Evolutionary conservation across 768 basidiomycete genomes (phyloP).

Genomic region (Pleurotus sapidus): DNA sequence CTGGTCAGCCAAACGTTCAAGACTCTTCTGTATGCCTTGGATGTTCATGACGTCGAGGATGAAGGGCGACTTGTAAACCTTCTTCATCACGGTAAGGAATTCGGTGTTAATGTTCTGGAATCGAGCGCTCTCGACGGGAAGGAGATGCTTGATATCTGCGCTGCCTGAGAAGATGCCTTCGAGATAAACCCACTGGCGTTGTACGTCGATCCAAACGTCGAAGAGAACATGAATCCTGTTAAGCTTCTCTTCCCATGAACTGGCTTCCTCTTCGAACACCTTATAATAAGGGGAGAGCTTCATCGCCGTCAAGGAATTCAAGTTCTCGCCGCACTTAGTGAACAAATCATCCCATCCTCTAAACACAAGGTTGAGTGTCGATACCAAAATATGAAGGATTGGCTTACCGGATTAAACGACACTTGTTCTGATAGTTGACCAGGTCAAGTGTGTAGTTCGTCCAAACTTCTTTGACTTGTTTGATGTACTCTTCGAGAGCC

Average conservation of each 20-base stretch:
- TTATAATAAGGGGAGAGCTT: slow-evolving; percentile 98
- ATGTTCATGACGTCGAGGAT: slow-evolving; percentile 97
- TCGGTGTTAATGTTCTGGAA: slow-evolving; percentile 99
- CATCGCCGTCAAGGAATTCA: slow-evolving; percentile 96
- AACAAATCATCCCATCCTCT: slow-evolving; percentile 98
- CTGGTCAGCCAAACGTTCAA: slow-evolving; percentile 94
- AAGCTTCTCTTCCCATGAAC: slow-evolving; percentile 95
- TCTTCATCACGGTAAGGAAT: slow-evolving; percentile 98
- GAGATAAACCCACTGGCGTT: slow-evolving; percentile 99
- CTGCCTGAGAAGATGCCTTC: slow-evolving; percentile 99
- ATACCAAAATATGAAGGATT: not conserved
- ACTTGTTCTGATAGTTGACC: slow-evolving; percentile 98
- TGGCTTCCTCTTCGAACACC: slow-evolving; percentile 91
- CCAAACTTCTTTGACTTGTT: slow-evolving; percentile 97
- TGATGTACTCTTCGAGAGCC: slow-evolving; percentile 94
- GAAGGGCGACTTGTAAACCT: slow-evolving; percentile 98
- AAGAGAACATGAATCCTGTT: slow-evolving; percentile 97
- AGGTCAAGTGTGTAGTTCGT: slow-evolving; percentile 93
- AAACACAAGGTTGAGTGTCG: slow-evolving; percentile 9
- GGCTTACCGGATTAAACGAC: slow-evolving; percentile 82
- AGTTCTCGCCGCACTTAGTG: slow-evolving; percentile 94
- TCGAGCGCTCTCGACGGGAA: slow-evolving; percentile 95
- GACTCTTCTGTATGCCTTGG: slow-evolving; percentile 91
- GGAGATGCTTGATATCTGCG: slow-evolving; percentile 98
- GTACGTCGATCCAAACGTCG: slow-evolving; percentile 99